These are phyloP conservation scores for Sicyos baderoa DNA, from an alignment of 306 rosid species.

Conservation along the genomic window DNA sequence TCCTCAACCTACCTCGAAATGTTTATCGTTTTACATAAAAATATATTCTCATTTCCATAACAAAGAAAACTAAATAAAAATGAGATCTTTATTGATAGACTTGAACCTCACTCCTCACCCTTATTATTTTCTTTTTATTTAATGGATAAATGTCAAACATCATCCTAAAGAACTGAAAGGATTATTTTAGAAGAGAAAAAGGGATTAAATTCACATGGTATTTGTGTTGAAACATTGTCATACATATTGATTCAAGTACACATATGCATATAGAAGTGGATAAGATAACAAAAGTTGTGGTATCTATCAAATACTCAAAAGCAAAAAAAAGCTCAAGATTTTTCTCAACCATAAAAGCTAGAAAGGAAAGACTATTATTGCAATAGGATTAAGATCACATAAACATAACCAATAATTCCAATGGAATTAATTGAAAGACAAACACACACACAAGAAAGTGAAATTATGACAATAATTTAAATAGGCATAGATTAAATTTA, in stretches of 20 bases:
- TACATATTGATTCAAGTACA: background rate
- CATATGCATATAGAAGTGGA: background rate
- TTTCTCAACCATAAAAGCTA: background rate
- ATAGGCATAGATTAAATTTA: background rate
- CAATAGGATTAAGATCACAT: background rate
- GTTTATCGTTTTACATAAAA: too few species aligned
- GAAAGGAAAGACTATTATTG: background rate
- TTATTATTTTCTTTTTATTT: background rate
- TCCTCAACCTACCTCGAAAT: too few species aligned
- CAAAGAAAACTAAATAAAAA: background rate
- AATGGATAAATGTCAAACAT: background rate
- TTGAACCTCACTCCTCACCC: background rate
- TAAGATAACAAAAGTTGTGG: background rate
- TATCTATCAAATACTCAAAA: constrained; percentile 1
- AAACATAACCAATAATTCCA: background rate
- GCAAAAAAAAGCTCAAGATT: background rate
- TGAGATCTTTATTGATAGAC: background rate
- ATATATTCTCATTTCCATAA: background rate
- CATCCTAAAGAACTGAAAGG: too few species aligned
- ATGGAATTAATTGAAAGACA: background rate
- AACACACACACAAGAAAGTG: background rate
- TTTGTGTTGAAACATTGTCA: background rate
- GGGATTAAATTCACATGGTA: too few species aligned
- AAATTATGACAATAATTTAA: background rate
- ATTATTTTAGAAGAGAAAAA: too few species aligned